Evolutionary conservation across 306 rosid genomes (phyloP).

Genomic region (Acmispon strigosus): DNA sequence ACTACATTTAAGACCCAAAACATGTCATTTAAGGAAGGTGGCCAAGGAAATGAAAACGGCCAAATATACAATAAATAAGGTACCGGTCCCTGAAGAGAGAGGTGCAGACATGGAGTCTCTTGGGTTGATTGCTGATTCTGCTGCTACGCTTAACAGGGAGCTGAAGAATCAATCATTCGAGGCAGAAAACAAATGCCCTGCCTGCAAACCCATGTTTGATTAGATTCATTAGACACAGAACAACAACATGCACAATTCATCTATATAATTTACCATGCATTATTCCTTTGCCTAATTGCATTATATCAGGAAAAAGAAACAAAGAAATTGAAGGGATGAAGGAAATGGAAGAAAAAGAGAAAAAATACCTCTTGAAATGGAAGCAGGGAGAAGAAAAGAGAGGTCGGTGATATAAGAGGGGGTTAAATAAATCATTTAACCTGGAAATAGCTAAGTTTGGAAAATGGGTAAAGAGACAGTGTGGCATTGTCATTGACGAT

Average conservation of each 20-base stretch:
- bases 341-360: neutral
- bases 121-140: neutral
- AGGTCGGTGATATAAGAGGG: constrained; percentile 19
- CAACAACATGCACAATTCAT: neutral
- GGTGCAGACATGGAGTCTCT: constrained; percentile 41
- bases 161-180: constrained; percentile 45
- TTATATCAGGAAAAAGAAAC: too few species aligned
- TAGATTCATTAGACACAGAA: neutral
- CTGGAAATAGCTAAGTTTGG: constrained; percentile 22
- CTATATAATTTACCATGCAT: neutral
- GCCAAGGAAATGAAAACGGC: neutral
- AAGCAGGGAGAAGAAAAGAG: constrained; percentile 7
- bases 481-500: constrained; percentile 8
- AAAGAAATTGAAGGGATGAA: neutral
- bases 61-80: neutral
- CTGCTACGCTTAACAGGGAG: neutral
- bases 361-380: constrained; percentile 30
- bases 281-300: neutral
- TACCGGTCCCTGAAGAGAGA: constrained; percentile 22
- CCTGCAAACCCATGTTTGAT: constrained; percentile 26
- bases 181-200: constrained; percentile 47
- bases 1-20: neutral
- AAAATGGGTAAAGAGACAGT: constrained; percentile 24
- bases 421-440: constrained; percentile 1
- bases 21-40: neutral